Base-by-base conservation (phyloP, 805 yeast species). In the Candida oleophila region DNA sequence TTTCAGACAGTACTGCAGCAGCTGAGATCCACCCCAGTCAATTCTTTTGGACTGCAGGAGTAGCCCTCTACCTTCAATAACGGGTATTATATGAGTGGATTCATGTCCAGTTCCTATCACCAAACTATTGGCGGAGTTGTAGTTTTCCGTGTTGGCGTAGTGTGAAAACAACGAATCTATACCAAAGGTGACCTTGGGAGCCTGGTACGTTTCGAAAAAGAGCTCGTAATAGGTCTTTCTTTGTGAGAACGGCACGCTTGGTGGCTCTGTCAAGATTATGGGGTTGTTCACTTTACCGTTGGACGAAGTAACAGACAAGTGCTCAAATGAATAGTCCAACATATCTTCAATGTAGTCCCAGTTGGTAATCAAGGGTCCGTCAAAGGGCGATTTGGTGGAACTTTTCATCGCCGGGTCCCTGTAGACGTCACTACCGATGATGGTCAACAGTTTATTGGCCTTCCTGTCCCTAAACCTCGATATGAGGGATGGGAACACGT, bases 341-440 rank as follows among this genome's bases (percentile, higher is more conserved):
- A 92, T 78, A 48, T 76, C 78, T 61, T 94, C 99, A 2, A 85
- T 77, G 48, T 84, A 79, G 47, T 94, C 98, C 98, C 98, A 95
- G 62, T 91, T 95, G 21, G 95, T 84, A 32, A 94, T 73, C 54
- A 89, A 69, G 3, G 88, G 79, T 0, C 96, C 96, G 63, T 94
- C 99, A 60, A 79, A 92, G 0, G 97, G 96, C 3, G 88, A 73
- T 56, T 80, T 83, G 30, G 88, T 78, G 45, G 84, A 83, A 15
- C 87, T 74, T 51, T 83, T 78, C 40, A 87, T 77, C 1, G 85
- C 68, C 7, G 83, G 77, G 55, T 91, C 98, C 25, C 87, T 60
- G 57, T 74, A 81, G 16, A 83, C 80, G 62, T 92, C 98, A 56
- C 86, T 81, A 2, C 99, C 99, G 2, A 89, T 82, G 47, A 87